These are phyloP conservation scores for Arachis hypogaea DNA, from an alignment of 306 rosid species.

Conservation along the genomic window DNA sequence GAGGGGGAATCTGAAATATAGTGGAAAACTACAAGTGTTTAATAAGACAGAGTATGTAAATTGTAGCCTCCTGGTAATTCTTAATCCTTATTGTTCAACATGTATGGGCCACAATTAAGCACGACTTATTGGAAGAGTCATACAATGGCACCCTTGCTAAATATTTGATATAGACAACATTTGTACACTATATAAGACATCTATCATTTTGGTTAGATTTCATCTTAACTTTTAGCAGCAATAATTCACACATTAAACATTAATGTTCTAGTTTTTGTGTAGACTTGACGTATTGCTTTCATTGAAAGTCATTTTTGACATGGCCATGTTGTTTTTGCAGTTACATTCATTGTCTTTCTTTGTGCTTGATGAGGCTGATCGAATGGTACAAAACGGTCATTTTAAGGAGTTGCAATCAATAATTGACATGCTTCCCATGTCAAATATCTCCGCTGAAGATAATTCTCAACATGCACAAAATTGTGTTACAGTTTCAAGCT, in stretches of 20 bases:
- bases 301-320: conserved; percentile 32
- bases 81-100: conserved; percentile 23
- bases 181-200: conserved; percentile 3
- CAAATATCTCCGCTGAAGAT: conserved; percentile 50
- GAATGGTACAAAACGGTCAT: conserved; percentile 92
- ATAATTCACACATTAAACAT: conserved; percentile 1
- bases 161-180: not conserved
- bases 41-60: not conserved
- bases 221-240: conserved; percentile 12
- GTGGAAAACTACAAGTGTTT: conserved; percentile 20
- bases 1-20: not conserved
- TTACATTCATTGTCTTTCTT: conserved; percentile 88
- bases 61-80: conserved; percentile 8
- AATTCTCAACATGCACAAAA: conserved; percentile 51
- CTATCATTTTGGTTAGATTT: conserved; percentile 14
- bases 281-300: conserved; percentile 12
- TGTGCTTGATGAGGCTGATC: conserved; percentile 98
- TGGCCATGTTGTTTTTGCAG: conserved; percentile 60
- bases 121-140: conserved; percentile 25
- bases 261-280: conserved; percentile 25
- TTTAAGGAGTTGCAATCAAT: conserved; percentile 90
- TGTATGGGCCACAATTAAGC: conserved; percentile 20
- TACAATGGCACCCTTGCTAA: conserved; percentile 3
- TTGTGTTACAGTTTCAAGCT: conserved; percentile 57
- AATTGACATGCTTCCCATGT: conserved; percentile 86